Evolutionary conservation across 306 rosid genomes (phyloP).

Genomic region (Hylodesmum podocarpum): DNA sequence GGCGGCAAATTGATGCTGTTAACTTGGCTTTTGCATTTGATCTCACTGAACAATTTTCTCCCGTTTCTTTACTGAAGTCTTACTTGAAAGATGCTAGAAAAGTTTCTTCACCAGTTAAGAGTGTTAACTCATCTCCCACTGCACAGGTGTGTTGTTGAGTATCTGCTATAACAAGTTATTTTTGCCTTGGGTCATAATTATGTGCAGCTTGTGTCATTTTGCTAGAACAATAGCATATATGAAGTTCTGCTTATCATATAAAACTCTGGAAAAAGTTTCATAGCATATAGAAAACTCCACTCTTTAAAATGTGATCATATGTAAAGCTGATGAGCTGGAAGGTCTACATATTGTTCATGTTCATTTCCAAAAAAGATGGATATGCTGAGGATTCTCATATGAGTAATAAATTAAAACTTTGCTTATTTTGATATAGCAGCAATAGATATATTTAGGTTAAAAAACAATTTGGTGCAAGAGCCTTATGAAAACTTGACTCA

Average conservation of each 20-base stretch:
- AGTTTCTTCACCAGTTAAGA: conserved; percentile 64
- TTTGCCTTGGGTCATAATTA: neutral
- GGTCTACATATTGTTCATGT: neutral
- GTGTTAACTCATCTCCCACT: conserved; percentile 75
- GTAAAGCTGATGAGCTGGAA: neutral
- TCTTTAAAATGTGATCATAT: neutral
- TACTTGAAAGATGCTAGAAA: conserved; percentile 93
- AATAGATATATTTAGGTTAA: neutral
- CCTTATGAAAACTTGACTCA: neutral
- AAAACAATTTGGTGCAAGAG: neutral
- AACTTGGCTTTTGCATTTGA: conserved; percentile 92
- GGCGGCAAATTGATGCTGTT: conserved; percentile 96
- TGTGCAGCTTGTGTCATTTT: neutral
- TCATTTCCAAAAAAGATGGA: neutral
- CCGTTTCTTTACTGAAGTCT: conserved; percentile 81
- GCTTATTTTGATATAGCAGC: neutral
- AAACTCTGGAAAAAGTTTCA: neutral
- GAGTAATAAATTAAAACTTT: neutral
- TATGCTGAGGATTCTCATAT: neutral
- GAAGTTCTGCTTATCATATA: neutral
- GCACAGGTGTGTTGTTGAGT: conserved; percentile 56
- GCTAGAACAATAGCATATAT: neutral
- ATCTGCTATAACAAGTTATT: neutral
- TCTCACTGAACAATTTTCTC: conserved; percentile 72
- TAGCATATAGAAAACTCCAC: neutral